Evolutionary conservation across 2,329 filamentous ascomycete species (phyloP).

Genomic region (Huntiella decipiens): DNA sequence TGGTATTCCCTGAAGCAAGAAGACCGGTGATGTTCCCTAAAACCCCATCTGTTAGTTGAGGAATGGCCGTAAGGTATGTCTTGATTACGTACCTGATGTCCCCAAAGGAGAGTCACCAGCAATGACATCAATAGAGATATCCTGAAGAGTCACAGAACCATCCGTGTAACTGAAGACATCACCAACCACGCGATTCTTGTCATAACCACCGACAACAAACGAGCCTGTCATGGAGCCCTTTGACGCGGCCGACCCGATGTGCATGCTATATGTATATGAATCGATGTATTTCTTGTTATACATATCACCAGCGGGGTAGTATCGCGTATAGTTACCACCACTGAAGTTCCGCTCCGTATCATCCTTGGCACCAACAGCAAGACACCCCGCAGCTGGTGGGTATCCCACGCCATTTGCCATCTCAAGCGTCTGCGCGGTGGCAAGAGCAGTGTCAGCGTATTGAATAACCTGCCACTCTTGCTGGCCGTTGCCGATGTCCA

Average conservation of each 20-base stretch:
- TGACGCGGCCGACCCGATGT: background rate
- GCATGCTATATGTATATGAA: background rate
- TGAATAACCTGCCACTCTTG: too few species aligned
- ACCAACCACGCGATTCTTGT: background rate
- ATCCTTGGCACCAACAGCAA: background rate
- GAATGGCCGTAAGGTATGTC: too few species aligned
- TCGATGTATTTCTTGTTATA: background rate
- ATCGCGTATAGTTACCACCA: too few species aligned
- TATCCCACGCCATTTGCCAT: background rate
- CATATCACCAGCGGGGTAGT: background rate
- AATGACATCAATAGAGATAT: background rate
- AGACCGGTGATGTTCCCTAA: background rate
- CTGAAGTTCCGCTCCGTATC: too few species aligned
- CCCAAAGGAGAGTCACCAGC: background rate
- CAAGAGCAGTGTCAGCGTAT: too few species aligned
- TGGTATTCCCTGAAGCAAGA: background rate
- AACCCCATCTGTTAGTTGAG: too few species aligned
- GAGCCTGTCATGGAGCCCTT: background rate
- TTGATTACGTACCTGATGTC: background rate
- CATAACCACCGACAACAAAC: slow-evolving; percentile 1
- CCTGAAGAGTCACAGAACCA: background rate
- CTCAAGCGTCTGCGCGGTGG: too few species aligned
- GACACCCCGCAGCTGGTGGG: background rate
- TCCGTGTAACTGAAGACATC: background rate
- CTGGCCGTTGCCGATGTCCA: too few species aligned